Base-by-base conservation (phyloP, 768 basidiomycete species). In the Suillus spraguei region DNA sequence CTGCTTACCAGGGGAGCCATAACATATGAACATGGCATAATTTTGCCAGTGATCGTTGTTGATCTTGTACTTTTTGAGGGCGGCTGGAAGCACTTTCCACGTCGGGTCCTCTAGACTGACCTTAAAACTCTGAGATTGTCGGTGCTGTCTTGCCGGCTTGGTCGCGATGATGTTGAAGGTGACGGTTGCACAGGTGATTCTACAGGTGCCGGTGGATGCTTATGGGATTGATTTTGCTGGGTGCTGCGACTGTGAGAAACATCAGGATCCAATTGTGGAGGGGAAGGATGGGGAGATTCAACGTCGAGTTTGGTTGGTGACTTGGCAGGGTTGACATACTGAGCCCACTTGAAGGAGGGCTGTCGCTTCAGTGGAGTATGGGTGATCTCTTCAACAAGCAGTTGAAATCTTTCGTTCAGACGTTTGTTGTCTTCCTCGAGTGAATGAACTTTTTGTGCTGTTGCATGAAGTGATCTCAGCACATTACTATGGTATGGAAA, bases 1-100 rank as follows among this genome's bases (percentile, higher is more conserved):
- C 6, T 24, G 71, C 85, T 68, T 72, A 95, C 96, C 94, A 60
- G 95, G 82, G 60, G 90, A 89, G 13, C 96, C 97, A 75, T 97
- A 98, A 70, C 97, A 99, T 65, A 99, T 99, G 78, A 99, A 99
- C 90, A 99, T 92, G 35, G 97, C 97, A 79, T 99, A 99, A 70
- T 95, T 93, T 80, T 95, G 91, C 97, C 97, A 99, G 75, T 93
- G 96, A 67, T 99, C 97, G 68, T 94, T 94, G 75, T 97, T 95
- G 78, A 99, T 99, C 72, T 94, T 95, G 76, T 99, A 99, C 77
- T 99, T 99, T 80, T 98, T 98, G 66, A 99, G 80, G 17, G 97
- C 97, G 0, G 97, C 97, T 2, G 97, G 97, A 17, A 99, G 81
- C 24, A 99, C 97, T 73, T 99, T 99, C 91, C 93, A 99, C 38